Percentiles rank a stretch among this genome's conserved stretches.
phyloP scores from a whole-genome alignment of 139 green algal genomes.

The Coccomyxa sp. region DNA sequence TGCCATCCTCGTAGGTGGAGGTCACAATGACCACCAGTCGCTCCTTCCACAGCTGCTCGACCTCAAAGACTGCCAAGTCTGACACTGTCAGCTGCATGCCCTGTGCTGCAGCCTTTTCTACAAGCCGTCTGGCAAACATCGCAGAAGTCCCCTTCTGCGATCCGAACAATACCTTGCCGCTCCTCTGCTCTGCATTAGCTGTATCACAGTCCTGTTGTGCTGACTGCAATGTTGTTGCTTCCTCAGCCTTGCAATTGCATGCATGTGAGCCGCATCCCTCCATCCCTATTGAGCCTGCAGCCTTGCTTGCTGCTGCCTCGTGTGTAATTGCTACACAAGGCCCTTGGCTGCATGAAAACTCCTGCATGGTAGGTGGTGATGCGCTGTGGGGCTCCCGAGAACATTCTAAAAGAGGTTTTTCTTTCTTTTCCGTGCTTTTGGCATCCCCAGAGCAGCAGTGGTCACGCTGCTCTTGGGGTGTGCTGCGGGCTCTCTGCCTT shows the following conservation, averaged over 20 bases:
- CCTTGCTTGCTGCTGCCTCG: background rate
- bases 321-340: too few species aligned
- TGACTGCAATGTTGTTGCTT: background rate
- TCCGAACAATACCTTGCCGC: slow-evolving; percentile 20
- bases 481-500: too few species aligned
- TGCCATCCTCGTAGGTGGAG: slow-evolving; percentile 50
- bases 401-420: too few species aligned
- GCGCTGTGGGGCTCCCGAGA: too few species aligned
- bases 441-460: too few species aligned
- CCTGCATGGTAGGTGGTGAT: too few species aligned
- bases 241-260: too few species aligned
- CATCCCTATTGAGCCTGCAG: background rate
- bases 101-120: background rate
- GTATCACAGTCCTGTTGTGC: background rate
- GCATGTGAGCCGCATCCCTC: background rate
- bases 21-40: slow-evolving; percentile 41
- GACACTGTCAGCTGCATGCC: slow-evolving; percentile 7
- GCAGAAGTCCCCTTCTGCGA: slow-evolving; percentile 27
- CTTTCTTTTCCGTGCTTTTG: too few species aligned
- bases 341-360: too few species aligned
- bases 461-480: too few species aligned
- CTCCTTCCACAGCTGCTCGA: slow-evolving; percentile 34
- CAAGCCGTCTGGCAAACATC: slow-evolving; percentile 22
- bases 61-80: slow-evolving; percentile 26
- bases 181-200: background rate